These are phyloP conservation scores for Colletotrichum sp. DNA, from an alignment of 2,329 filamentous ascomycete genomes.

Conservation along the genomic window DNA sequence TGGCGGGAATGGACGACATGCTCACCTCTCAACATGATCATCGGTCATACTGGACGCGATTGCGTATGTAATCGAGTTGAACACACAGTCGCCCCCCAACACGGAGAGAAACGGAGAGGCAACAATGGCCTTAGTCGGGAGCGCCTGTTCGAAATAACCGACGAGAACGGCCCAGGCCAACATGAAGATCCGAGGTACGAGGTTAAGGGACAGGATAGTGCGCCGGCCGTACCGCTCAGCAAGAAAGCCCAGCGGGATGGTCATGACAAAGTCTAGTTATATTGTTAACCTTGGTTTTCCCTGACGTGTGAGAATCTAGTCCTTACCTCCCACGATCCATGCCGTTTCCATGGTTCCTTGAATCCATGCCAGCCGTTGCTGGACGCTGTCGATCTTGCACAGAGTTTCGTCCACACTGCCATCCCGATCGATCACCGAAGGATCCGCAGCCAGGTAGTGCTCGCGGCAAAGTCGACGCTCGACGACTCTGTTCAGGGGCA, in stretches of 20 bases:
- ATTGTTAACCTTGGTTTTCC: neutral
- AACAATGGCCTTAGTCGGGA: constrained; percentile 45
- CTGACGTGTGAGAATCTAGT: neutral
- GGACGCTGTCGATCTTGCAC: constrained; percentile 59
- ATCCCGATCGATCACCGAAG: constrained; percentile 28
- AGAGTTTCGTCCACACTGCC: constrained; percentile 53
- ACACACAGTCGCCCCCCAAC: constrained; percentile 55
- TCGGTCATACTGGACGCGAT: constrained; percentile 49
- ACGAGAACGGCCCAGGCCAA: constrained; percentile 44
- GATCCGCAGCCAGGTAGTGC: constrained; percentile 49
- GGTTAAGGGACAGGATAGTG: constrained; percentile 46
- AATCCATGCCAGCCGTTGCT: constrained; percentile 55
- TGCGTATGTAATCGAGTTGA: constrained; percentile 54
- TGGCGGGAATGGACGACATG: constrained; percentile 13
- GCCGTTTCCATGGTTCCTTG: constrained; percentile 55
- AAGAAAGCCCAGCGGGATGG: constrained; percentile 51
- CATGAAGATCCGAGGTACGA: constrained; percentile 45
- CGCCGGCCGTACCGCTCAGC: constrained; percentile 47
- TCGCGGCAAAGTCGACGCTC: constrained; percentile 55
- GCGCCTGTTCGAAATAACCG: constrained; percentile 38
- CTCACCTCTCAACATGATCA: constrained; percentile 39
- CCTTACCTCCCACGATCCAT: constrained; percentile 53
- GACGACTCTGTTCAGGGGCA: constrained; percentile 51
- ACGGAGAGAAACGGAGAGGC: constrained; percentile 46
- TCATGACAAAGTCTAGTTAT: constrained; percentile 50